These are phyloP conservation scores for Erodium maritimum DNA, from an alignment of 345 rosid species.

Conservation along the genomic window DNA sequence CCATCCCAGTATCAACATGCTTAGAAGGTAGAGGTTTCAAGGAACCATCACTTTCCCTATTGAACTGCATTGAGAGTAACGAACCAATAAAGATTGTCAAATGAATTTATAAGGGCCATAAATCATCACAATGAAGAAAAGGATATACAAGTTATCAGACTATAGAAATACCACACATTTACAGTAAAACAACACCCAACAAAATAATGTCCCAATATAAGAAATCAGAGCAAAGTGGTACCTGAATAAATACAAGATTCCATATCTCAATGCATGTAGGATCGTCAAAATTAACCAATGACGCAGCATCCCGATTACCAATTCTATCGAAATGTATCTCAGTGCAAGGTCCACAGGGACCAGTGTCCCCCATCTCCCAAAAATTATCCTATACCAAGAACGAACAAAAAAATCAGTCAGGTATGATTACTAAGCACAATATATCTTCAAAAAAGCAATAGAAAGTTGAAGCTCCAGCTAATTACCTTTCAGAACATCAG, in stretches of 20 bases:
- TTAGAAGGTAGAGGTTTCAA: constrained; percentile 82
- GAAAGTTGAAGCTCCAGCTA: background rate
- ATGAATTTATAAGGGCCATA: background rate
- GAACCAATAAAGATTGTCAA: background rate
- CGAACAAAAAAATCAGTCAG: constrained; percentile 6
- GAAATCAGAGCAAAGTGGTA: constrained; percentile 9
- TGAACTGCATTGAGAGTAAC: constrained; percentile 42
- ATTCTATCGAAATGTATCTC: constrained; percentile 89
- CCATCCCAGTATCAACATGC: constrained; percentile 99
- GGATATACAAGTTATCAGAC: background rate
- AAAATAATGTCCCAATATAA: too few species aligned
- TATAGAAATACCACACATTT: background rate
- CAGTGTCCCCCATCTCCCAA: constrained; percentile 99
- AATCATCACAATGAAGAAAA: constrained; percentile 1
- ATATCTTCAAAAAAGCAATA: background rate
- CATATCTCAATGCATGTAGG: constrained; percentile 99
- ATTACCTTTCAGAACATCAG: too few species aligned
- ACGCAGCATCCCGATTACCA: constrained; percentile 77
- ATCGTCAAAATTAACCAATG: constrained; percentile 81
- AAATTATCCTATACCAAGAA: constrained; percentile 59
- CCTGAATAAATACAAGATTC: constrained; percentile 99
- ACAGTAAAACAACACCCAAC: too few species aligned
- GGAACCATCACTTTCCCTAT: constrained; percentile 81
- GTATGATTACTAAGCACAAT: background rate
- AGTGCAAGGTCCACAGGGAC: constrained; percentile 98